Conservation (phyloP, 2,329 filamentous ascomycete genomes). For the Fusarium falciforme region DNA sequence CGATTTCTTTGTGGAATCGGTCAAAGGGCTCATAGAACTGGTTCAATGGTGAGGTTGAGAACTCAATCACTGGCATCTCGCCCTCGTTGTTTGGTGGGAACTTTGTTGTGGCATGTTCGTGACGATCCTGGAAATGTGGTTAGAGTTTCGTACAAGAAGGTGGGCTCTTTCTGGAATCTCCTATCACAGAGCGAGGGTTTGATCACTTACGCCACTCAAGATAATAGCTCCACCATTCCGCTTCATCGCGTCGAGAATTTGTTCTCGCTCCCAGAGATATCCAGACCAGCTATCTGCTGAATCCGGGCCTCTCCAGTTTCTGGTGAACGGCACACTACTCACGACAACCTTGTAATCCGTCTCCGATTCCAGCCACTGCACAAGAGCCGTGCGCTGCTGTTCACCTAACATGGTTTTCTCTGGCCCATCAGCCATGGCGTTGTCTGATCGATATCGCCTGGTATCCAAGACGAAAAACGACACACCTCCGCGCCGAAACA, state of each 20-base stretch:
- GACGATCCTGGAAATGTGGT: background rate
- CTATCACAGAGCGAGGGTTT: background rate
- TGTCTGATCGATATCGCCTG: background rate
- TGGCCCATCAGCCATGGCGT: background rate
- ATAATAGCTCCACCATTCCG: background rate
- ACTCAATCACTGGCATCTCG: background rate
- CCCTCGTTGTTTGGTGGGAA: background rate
- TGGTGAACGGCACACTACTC: background rate
- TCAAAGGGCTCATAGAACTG: slow-evolving; percentile 8
- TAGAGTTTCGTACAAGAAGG: background rate
- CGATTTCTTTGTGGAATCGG: background rate
- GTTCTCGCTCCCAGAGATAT: background rate
- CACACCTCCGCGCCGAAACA: background rate
- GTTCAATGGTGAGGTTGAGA: slow-evolving; percentile 3
- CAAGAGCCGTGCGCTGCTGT: background rate
- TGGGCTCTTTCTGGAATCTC: background rate
- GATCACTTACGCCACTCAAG: background rate
- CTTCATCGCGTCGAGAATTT: background rate
- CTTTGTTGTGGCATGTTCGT: background rate
- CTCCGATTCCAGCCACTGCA: background rate
- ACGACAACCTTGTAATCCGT: background rate
- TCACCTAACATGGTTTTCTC: background rate
- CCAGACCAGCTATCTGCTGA: background rate
- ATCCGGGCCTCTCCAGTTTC: background rate
- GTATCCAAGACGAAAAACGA: background rate